phyloP scores from a whole-genome alignment of 2,329 filamentous ascomycete species.

The Aureobasidium sp. region DNA sequence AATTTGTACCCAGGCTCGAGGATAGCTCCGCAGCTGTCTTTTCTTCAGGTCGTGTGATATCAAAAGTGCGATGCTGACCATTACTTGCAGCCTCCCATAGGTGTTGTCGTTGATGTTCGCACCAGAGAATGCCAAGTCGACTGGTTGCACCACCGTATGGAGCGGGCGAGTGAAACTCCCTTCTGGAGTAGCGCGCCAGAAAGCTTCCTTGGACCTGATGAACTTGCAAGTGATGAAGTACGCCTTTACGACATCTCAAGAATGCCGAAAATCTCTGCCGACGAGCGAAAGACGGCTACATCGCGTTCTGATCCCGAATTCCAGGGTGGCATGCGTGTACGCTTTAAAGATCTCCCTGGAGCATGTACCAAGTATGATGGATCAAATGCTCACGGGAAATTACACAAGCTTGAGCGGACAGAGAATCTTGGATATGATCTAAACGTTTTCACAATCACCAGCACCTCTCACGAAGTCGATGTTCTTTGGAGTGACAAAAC shows the following conservation, averaged over 20 bases:
- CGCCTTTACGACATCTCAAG: slow-evolving; percentile 37
- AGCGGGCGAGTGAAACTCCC: not conserved
- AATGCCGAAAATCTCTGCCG: not conserved
- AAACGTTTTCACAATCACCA: slow-evolving; percentile 49
- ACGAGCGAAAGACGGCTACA: not conserved
- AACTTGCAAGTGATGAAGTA: slow-evolving; percentile 38
- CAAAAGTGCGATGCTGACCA: not conserved
- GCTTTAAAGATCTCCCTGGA: slow-evolving; percentile 47
- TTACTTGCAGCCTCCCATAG: slow-evolving; percentile 33
- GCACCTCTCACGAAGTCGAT: slow-evolving; percentile 43
- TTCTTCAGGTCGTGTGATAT: not conserved
- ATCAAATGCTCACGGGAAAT: slow-evolving; percentile 32
- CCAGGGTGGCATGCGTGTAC: slow-evolving; percentile 34
- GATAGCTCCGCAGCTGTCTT: not conserved
- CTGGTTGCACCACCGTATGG: slow-evolving; percentile 40
- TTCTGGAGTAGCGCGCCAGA: slow-evolving; percentile 17
- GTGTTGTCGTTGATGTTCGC: slow-evolving; percentile 47
- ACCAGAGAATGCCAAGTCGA: slow-evolving; percentile 41
- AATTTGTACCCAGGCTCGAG: no score
- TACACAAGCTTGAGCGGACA: slow-evolving; percentile 40
- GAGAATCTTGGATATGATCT: slow-evolving; percentile 51
- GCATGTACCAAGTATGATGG: slow-evolving; percentile 48
- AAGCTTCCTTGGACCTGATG: slow-evolving; percentile 26
- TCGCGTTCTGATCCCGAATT: slow-evolving; percentile 26
- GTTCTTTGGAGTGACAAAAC: slow-evolving; percentile 55